Base-by-base conservation (phyloP, 2,329 filamentous ascomycete species). In the Xylaria sp. region DNA sequence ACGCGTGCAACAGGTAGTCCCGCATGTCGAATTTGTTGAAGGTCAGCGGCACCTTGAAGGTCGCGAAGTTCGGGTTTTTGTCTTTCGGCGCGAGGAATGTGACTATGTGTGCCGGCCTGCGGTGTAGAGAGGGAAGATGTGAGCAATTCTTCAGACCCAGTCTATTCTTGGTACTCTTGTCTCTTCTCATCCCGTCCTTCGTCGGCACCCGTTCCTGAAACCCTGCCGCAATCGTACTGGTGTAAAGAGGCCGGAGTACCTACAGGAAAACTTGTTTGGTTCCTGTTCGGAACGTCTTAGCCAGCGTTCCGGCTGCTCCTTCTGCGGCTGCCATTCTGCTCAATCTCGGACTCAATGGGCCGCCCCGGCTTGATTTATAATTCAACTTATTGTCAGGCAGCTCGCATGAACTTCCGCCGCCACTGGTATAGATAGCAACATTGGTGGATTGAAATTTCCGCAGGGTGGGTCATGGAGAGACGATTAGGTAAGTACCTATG, bases 11-110 rank as follows among this genome's bases (percentile, higher is more conserved):
- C 65, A 99, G 89, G 82, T 98, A 99, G 81, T 97, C 94, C 77
- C 93, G 92, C 43, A 99, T 81, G 77, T 99, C 95, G 78, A 98
- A 89, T 81, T 99, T 99, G 83, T 92, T 96, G 83, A 97, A 93
- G 71, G 87, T 88, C 71, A 98, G 85, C 11, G 95, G 95, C 33
- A 97, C 94, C 73, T 89, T 84, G 86, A 99, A 99, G 72, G 89
- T 90, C 67, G 94, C 95, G 76, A 92, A 92, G 76, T 88, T 90
- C 19, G 94, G 88, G 7, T 92, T 70, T 43, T 70, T 89, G 57
- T 91, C 83, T 61, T 88, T 90, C 69, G 83, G 78, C 70, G 89
- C 90, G 71, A 96, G 82, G 72, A 98, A 86, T 64, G 90, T 89
- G 73, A 98, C 82, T 67, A 88, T 86, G 80, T 96, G 92, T 74